Evolutionary conservation across 192 early-diverging fungal genomes (phyloP).

Genomic region (Phlyctochytrium arcticum): DNA sequence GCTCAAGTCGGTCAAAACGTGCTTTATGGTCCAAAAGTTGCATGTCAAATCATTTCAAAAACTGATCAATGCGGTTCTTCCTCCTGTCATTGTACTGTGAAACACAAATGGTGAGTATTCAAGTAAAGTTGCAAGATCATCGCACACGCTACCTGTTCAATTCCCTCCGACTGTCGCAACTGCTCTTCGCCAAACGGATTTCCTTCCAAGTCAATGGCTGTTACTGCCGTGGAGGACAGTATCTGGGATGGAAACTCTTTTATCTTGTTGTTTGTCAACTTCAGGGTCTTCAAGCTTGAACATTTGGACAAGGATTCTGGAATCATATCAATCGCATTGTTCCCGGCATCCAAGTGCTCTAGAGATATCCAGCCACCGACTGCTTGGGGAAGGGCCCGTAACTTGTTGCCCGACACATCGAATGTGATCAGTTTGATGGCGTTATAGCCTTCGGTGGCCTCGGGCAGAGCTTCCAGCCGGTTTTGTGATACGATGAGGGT

Average conservation of each 20-base stretch:
- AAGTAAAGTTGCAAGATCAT: too few species aligned
- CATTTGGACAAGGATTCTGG: not conserved
- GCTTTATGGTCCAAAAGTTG: too few species aligned
- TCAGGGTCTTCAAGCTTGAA: not conserved
- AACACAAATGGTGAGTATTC: too few species aligned
- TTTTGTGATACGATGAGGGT: not conserved
- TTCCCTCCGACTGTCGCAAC: not conserved
- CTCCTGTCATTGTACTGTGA: not conserved
- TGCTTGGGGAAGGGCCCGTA: not conserved
- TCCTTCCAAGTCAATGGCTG: not conserved
- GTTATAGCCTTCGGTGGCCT: too few species aligned
- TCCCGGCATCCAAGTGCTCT: not conserved
- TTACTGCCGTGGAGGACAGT: not conserved
- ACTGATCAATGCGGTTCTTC: not conserved
- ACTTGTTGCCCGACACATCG: not conserved
- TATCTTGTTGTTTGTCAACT: not conserved
- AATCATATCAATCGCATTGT: not conserved
- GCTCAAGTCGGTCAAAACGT: too few species aligned
- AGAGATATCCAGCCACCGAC: not conserved
- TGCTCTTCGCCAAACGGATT: not conserved
- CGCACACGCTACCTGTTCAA: not conserved
- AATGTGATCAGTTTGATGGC: not conserved
- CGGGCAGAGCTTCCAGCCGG: not conserved
- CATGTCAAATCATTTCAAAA: not conserved
- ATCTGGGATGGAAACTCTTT: not conserved